Percentiles rank a stretch among this genome's conserved stretches.
Evolutionary conservation across 2,329 filamentous ascomycete genomes (phyloP).

Genomic region (Intubia oerlemansii): DNA sequence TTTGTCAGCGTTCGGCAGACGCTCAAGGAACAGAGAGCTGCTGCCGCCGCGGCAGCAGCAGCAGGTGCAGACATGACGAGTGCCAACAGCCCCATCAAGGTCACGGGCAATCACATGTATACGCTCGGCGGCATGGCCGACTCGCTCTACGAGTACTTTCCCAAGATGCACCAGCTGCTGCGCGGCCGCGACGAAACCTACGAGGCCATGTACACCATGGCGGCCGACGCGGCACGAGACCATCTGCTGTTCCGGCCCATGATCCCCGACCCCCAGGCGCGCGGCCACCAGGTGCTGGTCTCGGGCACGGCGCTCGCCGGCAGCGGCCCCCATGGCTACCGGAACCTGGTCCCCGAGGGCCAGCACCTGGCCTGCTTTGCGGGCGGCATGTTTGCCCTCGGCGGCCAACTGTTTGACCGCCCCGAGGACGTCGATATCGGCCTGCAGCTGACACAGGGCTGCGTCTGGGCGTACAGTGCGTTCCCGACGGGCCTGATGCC

Average conservation of each 20-base stretch:
- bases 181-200: constrained; percentile 41
- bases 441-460: constrained; percentile 28
- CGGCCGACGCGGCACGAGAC: constrained; percentile 35
- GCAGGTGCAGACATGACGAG: constrained; percentile 9
- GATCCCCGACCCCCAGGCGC: constrained; percentile 19
- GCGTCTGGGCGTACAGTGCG: constrained; percentile 33
- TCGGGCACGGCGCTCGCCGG: constrained; percentile 19
- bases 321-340: neutral
- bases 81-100: constrained; percentile 2
- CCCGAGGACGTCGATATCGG: constrained; percentile 24
- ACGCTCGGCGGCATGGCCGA: constrained; percentile 32
- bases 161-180: constrained; percentile 42
- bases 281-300: constrained; percentile 40
- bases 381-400: constrained; percentile 25
- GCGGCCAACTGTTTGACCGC: constrained; percentile 21
- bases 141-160: constrained; percentile 37
- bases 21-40: constrained; percentile 14
- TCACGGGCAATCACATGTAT: constrained; percentile 3
- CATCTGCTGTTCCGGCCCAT: constrained; percentile 51
- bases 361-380: constrained; percentile 26
- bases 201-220: constrained; percentile 37
- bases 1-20: no score
- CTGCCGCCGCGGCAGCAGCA: constrained; percentile 16
- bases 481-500: constrained; percentile 37
- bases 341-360: constrained; percentile 12